Conservation (phyloP, 2,329 filamentous ascomycete species). For the Ophiocordyceps camponoti-floridani region DNA sequence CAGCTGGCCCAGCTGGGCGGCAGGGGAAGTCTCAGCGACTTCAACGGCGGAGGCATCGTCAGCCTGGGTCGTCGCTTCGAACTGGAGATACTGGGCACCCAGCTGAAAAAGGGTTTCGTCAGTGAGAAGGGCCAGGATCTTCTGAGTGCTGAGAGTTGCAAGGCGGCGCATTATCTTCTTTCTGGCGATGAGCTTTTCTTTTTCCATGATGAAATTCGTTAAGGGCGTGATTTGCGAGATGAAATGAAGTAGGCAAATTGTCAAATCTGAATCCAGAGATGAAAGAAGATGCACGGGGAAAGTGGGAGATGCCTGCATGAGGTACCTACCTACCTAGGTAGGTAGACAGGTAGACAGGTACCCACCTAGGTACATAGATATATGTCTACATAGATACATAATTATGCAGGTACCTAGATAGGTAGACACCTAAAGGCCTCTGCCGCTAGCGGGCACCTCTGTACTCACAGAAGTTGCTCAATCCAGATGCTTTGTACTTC, state of each 20-base stretch:
- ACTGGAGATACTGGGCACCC: conserved; percentile 5
- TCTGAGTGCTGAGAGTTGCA: conserved; percentile 3
- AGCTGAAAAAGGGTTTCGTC: conserved; percentile 8
- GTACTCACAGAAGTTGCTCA: too few species aligned
- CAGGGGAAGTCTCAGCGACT: not conserved
- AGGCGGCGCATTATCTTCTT: conserved; percentile 5
- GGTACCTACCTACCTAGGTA: not conserved
- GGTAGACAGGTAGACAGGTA: not conserved
- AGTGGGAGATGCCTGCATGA: not conserved
- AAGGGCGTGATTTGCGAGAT: not conserved
- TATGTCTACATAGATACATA: too few species aligned
- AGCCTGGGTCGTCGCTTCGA: conserved; percentile 1
- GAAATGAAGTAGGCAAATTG: not conserved
- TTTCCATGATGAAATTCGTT: not conserved
- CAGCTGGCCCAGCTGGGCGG: not conserved
- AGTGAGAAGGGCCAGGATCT: conserved; percentile 6
- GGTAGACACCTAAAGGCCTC: too few species aligned
- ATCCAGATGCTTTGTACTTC: too few species aligned
- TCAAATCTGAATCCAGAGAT: not conserved
- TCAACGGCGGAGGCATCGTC: not conserved
- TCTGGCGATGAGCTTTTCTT: conserved; percentile 4
- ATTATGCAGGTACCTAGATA: too few species aligned
- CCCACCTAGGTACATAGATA: not conserved
- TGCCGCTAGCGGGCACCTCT: too few species aligned
- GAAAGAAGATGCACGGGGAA: not conserved